Evolutionary conservation across 306 rosid genomes (phyloP), one percentile per base, ranked within the genome.

Genomic region (Quercus rubra): DNA sequence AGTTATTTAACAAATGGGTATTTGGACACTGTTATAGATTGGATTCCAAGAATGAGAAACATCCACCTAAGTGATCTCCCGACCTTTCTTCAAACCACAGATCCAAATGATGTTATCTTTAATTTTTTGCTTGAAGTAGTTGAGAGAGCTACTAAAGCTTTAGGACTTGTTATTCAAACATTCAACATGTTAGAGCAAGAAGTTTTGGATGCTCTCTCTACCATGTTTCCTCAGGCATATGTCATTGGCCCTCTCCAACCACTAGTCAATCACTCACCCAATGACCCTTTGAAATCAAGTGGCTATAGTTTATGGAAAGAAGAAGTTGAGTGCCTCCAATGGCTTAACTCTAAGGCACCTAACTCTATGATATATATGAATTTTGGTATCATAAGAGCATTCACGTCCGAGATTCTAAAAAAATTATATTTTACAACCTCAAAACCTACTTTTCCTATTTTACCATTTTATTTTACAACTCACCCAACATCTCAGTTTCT

Each of bases 1-100:
- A 74, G 70, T 3, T 74, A 19, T 14, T 58, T 74, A 56, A n/a
- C 78, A 57, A 74, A 75, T 75, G 43, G 43, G 21, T 59, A 58
- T 58, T 33, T 75, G 17, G 27, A 75, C 46, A 23, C 1, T 14
- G 15, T 75, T 23, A 8, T 75, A 33, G 41, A 75, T 21, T 75
- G 78, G 78, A 46, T 75, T 75, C 78, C 71, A 13, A 43, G 70
- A 14, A 59, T 75, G 57, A 15, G 61, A 58, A 33, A 0, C 43
- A 58, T 75, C 5, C 3, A 70, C 19, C 3, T 9, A 43, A 43
- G 13, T 13, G 51, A 43, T 43, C 51, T 10, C 13, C 14, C 14
- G 1, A 10, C 1, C 51, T 43, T 10, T 43, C 12, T 43, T 43
- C 51, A 10, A 9, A 43, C 55, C 14, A 58, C 78, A 17, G 3